These are phyloP conservation scores for Meira nashicola DNA, from an alignment of 1,284 basidiomycete species.

Conservation along the genomic window DNA sequence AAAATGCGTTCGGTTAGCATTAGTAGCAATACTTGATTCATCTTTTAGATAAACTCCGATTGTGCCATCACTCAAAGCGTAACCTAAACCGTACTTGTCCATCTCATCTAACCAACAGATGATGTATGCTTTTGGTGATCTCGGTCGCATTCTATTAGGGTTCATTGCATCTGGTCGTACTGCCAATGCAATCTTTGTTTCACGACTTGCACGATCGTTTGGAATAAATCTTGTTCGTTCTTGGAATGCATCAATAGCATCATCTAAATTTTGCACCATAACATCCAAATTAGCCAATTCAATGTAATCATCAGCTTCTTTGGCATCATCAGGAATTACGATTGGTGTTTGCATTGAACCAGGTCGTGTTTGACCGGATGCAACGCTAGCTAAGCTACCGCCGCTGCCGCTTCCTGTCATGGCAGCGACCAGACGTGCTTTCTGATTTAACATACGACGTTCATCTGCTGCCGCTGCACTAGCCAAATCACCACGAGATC, in stretches of 20 bases:
- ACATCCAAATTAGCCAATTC: constrained; percentile 22
- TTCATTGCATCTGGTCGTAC: constrained; percentile 38
- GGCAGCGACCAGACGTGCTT: constrained; percentile 30
- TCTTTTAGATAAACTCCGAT: constrained; percentile 96
- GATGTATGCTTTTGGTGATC: constrained; percentile 78
- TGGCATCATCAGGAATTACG: not conserved
- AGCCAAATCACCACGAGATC: constrained; percentile 3
- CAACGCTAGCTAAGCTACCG: constrained; percentile 6
- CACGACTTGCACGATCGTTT: constrained; percentile 17
- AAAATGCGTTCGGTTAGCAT: constrained; percentile 13
- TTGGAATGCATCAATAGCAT: constrained; percentile 67
- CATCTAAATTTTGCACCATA: constrained; percentile 63
- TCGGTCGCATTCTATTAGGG: constrained; percentile 56
- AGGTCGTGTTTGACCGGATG: not conserved
- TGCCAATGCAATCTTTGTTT: constrained; percentile 13
- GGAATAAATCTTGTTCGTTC: constrained; percentile 63
- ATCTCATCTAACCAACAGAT: constrained; percentile 97
- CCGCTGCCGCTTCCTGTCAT: constrained; percentile 14
- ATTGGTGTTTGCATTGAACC: not conserved
- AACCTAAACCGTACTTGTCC: constrained; percentile 97
- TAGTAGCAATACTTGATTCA: constrained; percentile 74
- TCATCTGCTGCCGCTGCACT: constrained; percentile 14
- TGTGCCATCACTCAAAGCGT: constrained; percentile 87
- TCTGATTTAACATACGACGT: constrained; percentile 26
- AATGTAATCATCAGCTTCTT: too few species aligned